Base-by-base conservation (phyloP, 2,329 filamentous ascomycete species). In the Alternaria incomplexa region DNA sequence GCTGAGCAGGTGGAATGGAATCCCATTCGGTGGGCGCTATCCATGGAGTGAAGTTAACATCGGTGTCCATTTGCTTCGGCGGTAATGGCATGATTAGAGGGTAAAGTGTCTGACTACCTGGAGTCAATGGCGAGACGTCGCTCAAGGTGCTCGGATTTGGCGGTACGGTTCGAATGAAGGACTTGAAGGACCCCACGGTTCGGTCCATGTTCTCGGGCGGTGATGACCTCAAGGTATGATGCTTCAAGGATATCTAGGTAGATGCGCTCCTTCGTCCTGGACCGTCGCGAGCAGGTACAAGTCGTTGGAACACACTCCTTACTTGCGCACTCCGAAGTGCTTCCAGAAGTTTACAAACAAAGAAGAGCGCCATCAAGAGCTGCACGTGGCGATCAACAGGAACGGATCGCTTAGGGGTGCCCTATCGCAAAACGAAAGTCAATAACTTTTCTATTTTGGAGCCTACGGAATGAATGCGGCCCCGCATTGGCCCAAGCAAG, bases 261-360 rank as follows among this genome's bases (percentile, higher is more conserved):
- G 68, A 46, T 68, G 65, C 26, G 67, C 56, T 63, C 58, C 65
- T 63, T 46, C 68, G 59, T 60, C 58, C 73, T 75, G 44, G 56
- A 50, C 45, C 56, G 61, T 72, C 54, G 66, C 60, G 64, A 70
- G 63, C 65, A 67, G 69, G 53, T 50, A 55, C 30, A 43, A 59
- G 44, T 51, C 56, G 61, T 55, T 57, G 48, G 50, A 65, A 46
- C 40, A 53, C 28, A 52, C 17, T 17, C 36, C n/a, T 17, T 17
- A 40, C 15, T 40, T 56, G 20, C 26, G 62, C 58, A 47, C 57
- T 30, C 46, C 61, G 26, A 56, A 60, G 44, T 46, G 44, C 56
- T 76, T 76, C 75, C 70, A 69, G 73, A 76, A 76, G 60, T 45
- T 67, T 56, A 62, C 56, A 59, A 72, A 78, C 73, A 79, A 79